Conservation (phyloP, 2,329 filamentous ascomycete genomes). For the Pleomassaria siparia region DNA sequence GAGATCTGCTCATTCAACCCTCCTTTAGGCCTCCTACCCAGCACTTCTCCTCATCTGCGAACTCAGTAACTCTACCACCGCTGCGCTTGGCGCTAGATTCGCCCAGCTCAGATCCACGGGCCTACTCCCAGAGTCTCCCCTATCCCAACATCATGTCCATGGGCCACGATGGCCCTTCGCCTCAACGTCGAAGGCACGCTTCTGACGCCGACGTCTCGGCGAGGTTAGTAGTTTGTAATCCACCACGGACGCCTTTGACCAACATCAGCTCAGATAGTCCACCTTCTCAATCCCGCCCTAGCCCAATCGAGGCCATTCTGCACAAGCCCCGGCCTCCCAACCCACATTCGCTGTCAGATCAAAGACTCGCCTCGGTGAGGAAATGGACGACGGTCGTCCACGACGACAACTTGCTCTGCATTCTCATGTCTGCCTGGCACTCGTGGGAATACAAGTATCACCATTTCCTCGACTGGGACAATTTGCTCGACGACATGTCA, state of each 20-base stretch:
- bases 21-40: slow-evolving; percentile 1
- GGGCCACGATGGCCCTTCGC: slow-evolving; percentile 21
- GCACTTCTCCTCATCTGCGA: slow-evolving; percentile 8
- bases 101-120: slow-evolving; percentile 9
- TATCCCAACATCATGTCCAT: slow-evolving; percentile 17
- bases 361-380: slow-evolving; percentile 17
- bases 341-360: slow-evolving; percentile 13
- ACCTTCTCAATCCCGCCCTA: slow-evolving; percentile 15
- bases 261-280: slow-evolving; percentile 32
- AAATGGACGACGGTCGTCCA: slow-evolving; percentile 29
- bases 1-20: slow-evolving; percentile 15
- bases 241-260: slow-evolving; percentile 25
- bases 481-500: slow-evolving; percentile 33
- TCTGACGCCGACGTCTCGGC: slow-evolving; percentile 28
- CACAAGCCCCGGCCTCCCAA: slow-evolving; percentile 10
- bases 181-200: slow-evolving; percentile 27
- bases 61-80: slow-evolving; percentile 28
- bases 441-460: slow-evolving; percentile 30
- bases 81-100: slow-evolving; percentile 31
- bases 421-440: slow-evolving; percentile 30
- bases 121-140: slow-evolving; percentile 13
- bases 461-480: slow-evolving; percentile 33
- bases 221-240: slow-evolving; percentile 23
- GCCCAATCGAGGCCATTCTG: slow-evolving; percentile 25
- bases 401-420: slow-evolving; percentile 19